These are phyloP conservation scores for Aphanomyces astaci DNA, from an alignment of 352 stramenopile genomes.

Conservation along the genomic window DNA sequence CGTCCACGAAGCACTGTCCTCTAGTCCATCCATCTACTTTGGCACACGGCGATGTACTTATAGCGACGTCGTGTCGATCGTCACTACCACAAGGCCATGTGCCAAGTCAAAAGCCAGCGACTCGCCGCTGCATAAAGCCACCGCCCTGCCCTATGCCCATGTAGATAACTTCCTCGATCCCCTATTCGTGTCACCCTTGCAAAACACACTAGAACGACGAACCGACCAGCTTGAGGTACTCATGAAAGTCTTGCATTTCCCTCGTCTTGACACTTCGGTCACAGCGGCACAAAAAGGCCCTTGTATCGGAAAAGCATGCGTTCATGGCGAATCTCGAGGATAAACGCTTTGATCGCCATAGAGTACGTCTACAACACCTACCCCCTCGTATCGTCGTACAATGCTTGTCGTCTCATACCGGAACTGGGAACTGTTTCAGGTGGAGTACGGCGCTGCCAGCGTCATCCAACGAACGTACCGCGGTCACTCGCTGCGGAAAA, in stretches of 20 bases:
- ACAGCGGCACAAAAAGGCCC: constrained; percentile 30
- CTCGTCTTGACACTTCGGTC: background rate
- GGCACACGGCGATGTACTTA: constrained; percentile 61
- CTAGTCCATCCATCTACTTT: constrained; percentile 62
- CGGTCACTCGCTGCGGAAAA: constrained; percentile 39
- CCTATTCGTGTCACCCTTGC: constrained; percentile 26
- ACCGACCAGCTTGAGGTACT: constrained; percentile 14
- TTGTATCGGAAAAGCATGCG: constrained; percentile 32
- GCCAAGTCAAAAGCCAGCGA: background rate
- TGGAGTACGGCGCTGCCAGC: constrained; percentile 40
- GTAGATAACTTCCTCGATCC: constrained; percentile 14
- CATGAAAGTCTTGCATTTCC: background rate
- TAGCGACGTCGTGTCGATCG: constrained; percentile 59
- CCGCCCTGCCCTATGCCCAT: background rate
- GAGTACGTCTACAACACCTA: background rate
- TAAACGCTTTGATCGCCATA: constrained; percentile 30
- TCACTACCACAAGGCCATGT: constrained; percentile 36
- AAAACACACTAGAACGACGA: constrained; percentile 24
- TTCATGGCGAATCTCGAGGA: constrained; percentile 43
- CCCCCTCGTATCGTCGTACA: background rate
- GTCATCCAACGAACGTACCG: constrained; percentile 49
- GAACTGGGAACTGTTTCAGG: no score
- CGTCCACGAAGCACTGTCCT: constrained; percentile 42
- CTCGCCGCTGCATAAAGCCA: background rate
- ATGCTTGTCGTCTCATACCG: no score